Base-by-base conservation (phyloP, 306 rosid species). In the Mucuna pruriens region DNA sequence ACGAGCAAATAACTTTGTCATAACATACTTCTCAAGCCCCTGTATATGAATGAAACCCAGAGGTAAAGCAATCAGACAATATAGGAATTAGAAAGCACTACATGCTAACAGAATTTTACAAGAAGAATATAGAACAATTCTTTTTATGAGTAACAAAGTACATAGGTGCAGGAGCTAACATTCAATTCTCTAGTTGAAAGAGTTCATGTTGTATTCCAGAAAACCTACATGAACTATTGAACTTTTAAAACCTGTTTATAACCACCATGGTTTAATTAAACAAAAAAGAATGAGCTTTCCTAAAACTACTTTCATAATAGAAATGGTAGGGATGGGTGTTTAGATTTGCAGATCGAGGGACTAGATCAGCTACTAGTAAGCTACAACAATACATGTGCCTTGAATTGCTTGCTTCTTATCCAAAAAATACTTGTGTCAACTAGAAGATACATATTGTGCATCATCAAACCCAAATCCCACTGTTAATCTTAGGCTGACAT, bases 11-110 rank as follows among this genome's bases (percentile, higher is more conserved):
- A 96, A 87, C 90, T 96, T 96, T 4, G 99, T 96, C 99, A 93
- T 93, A 82, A 96, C 98, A 90, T 96, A 96, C 90, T 96, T 96
- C 97, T 96, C 99, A 89, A 96, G 90, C 45, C 99, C 99, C 99
- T 96, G 92, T 61, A 79, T 71, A 81, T 36, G 74, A 79, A 46
- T 75, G 69, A 86, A 76, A 62, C 54, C 73, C 76, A 74, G 26
- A 40, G 75, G 51, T 55, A 57, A 77, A 64, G 12, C 72, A 62
- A 84, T 74, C 79, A 80, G 65, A 44, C 57, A 71, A 73, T 57
- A 42, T n/a, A 66, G 64, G 45, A 86, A n/a, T n/a, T n/a, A n/a
- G n/a, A n/a, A n/a, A 76, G 78, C 54, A 72, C 49, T 67, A 62
- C 55, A 5, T 9, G 61, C n/a, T 66, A 51, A 45, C 52, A 76